These are phyloP conservation scores for Podospora didyma DNA, from an alignment of 495 filamentous ascomycete species.

Conservation along the genomic window DNA sequence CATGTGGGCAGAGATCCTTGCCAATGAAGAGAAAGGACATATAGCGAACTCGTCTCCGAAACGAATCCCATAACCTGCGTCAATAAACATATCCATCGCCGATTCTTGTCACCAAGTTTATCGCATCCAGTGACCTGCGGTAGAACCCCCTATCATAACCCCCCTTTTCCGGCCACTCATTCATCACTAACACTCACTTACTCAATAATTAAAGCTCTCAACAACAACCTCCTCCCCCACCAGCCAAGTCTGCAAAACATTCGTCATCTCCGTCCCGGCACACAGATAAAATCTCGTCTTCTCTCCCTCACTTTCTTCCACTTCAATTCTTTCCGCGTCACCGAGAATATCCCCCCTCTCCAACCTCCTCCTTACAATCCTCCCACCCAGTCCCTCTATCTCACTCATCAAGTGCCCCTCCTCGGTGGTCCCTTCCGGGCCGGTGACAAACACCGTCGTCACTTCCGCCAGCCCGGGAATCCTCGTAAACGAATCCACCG, in stretches of 20 bases:
- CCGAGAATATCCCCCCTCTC: conserved; percentile 49
- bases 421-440: conserved; percentile 20
- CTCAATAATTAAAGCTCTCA: conserved; percentile 70
- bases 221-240: conserved; percentile 56
- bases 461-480: conserved; percentile 47
- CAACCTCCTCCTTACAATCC: conserved; percentile 46
- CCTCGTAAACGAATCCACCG: conserved; percentile 52
- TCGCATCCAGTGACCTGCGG: too few species aligned
- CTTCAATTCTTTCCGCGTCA: conserved; percentile 2
- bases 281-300: conserved; percentile 64
- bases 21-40: too few species aligned
- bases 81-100: too few species aligned
- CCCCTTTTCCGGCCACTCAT: too few species aligned
- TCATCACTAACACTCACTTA: too few species aligned
- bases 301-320: conserved; percentile 22
- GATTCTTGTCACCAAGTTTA: too few species aligned
- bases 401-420: conserved; percentile 24
- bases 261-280: conserved; percentile 53
- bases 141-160: too few species aligned
- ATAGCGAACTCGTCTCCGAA: too few species aligned
- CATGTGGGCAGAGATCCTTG: too few species aligned
- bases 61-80: too few species aligned
- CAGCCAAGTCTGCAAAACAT: conserved; percentile 58
- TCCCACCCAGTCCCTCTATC: conserved; percentile 36
- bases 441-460: conserved; percentile 60